Conservation (phyloP, 2,329 filamentous ascomycete genomes). For the Colletotrichum tofieldiae region DNA sequence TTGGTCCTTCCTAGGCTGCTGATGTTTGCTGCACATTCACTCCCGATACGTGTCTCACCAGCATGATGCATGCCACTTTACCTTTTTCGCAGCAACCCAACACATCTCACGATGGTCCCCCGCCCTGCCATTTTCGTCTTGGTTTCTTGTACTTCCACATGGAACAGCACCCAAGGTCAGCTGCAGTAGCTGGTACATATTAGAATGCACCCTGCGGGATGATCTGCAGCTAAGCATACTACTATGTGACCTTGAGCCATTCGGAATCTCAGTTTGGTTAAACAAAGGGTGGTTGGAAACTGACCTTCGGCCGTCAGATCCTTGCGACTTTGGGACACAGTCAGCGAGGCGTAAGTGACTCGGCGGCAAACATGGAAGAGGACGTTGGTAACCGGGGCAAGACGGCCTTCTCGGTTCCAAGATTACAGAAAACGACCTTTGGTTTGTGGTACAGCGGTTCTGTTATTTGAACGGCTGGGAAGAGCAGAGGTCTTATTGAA, state of each 20-base stretch:
- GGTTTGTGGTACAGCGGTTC: not conserved
- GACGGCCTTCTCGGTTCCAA: not conserved
- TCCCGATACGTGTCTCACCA: constrained; percentile 18
- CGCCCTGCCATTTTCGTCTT: not conserved
- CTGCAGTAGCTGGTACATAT: constrained; percentile 5
- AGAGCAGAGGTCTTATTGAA: no score
- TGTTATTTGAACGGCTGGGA: no score
- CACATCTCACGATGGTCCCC: not conserved
- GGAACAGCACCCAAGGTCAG: constrained; percentile 6
- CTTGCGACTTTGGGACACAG: constrained; percentile 1
- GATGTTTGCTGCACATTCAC: not conserved
- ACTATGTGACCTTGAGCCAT: not conserved
- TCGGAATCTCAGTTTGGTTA: not conserved
- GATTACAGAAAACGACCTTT: not conserved
- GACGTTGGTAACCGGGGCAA: not conserved
- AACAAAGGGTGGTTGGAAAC: not conserved
- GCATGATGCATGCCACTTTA: constrained; percentile 5
- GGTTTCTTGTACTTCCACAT: constrained; percentile 11
- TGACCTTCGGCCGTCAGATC: not conserved
- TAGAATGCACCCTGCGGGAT: constrained; percentile 3
- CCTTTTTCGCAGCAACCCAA: not conserved
- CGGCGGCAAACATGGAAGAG: not conserved
- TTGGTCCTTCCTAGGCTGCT: not conserved
- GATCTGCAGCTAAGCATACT: not conserved
- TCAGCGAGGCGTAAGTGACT: not conserved